Evolutionary conservation across 192 early-diverging fungal genomes (phyloP), one percentile per base, ranked within the genome.

Genomic region (Kickxella alabastrina): DNA sequence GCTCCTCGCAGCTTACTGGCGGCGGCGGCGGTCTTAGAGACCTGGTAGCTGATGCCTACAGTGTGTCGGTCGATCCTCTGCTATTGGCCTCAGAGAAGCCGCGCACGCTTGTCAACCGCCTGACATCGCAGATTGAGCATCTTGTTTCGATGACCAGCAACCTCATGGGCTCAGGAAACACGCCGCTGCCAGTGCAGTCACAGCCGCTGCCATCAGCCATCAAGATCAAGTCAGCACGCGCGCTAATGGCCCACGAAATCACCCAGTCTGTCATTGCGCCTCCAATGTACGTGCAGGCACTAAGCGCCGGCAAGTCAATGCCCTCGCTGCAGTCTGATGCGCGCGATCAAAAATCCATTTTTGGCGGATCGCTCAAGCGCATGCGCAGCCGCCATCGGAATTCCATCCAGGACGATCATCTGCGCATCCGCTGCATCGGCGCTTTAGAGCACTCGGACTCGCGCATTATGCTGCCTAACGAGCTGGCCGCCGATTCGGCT

Each of bases 391-490:
- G 10, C 43, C 10, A n/a, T 13, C 24, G 44, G 13, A 7, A 28
- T 14, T 10, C 18, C 15, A 26, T 42, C n/a, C 9, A 17, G 34
- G 10, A n/a, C 19, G 18, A 23, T 10, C 47, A 17, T 12, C 25
- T 47, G 10, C 10, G n/a, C 1, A 15, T 59, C 10, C 69, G 69
- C 35, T 21, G 17, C n/a, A 50, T 74, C 1, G 48, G 50, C 6
- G 54, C 47, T 0, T 7, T 49, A 3, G 71, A 62, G 5, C 34
- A 57, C 12, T 6, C 48, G 2, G 35, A 55, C 35, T 27, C 31
- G 1, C 58, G 70, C 27, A 63, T 75, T 15, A 3, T 43, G n/a
- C 43, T 76, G 22, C 65, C 65, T 3, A 26, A 17, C 21, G 60
- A 58, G 21, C 57, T 76, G 0, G 14, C 62, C 0, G 9, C 18